Conservation (phyloP, 2,329 filamentous ascomycete species). For the Cordyceps pruinosa region DNA sequence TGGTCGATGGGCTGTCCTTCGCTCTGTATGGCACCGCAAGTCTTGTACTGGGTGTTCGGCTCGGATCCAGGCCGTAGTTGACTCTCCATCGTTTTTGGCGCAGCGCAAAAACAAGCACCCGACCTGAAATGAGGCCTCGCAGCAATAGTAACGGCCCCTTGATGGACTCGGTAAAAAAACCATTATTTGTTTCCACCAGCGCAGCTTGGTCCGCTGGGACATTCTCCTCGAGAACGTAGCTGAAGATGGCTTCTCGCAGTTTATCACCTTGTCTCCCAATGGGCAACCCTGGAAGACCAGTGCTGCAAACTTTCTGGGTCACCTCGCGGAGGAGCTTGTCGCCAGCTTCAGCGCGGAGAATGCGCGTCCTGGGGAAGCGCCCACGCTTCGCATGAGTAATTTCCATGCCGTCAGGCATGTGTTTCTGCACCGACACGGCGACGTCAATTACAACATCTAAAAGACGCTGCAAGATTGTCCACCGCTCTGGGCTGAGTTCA, state of each 20-base stretch:
- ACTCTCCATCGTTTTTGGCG: slow-evolving; percentile 57
- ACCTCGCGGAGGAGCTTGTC: neutral
- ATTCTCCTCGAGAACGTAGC: neutral
- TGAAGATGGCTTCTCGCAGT: neutral
- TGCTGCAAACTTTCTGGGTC: neutral
- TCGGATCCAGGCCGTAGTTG: slow-evolving; percentile 51
- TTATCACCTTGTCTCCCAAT: slow-evolving; percentile 29
- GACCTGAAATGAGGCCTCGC: slow-evolving; percentile 48
- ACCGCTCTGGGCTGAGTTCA: slow-evolving; percentile 48
- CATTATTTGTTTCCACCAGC: neutral
- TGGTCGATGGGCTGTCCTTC: slow-evolving; percentile 48
- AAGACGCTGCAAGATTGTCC: slow-evolving; percentile 43
- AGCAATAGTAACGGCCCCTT: slow-evolving; percentile 27
- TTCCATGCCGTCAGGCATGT: neutral
- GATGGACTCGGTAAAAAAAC: neutral
- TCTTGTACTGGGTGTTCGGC: slow-evolving; percentile 32
- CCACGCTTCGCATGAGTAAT: neutral
- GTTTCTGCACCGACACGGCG: neutral
- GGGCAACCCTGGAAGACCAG: slow-evolving; percentile 33
- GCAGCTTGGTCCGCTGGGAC: neutral
- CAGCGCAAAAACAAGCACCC: slow-evolving; percentile 48
- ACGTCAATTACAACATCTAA: neutral
- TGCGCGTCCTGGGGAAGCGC: slow-evolving; percentile 1
- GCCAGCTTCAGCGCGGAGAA: neutral
- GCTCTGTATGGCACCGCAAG: slow-evolving; percentile 54